Conservation (phyloP, 139 green algal genomes). For the Mesotaenium endlicherianum region DNA sequence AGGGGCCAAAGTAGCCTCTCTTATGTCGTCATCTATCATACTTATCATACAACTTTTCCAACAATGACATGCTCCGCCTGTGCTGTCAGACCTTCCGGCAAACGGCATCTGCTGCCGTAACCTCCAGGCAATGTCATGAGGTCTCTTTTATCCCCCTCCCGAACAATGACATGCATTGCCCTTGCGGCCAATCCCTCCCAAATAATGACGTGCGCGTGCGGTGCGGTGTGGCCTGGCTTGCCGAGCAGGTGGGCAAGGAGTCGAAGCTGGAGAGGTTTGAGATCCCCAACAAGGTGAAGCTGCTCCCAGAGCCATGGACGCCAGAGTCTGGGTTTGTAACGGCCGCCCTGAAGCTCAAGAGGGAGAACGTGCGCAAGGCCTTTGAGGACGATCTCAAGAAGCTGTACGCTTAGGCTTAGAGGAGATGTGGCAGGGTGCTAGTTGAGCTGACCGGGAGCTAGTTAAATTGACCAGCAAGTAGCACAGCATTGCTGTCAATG, state of each 20-base stretch:
- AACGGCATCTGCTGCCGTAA: slow-evolving; percentile 64
- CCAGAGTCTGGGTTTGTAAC: slow-evolving; percentile 56
- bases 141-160: not conserved
- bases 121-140: slow-evolving; percentile 65
- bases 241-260: slow-evolving; percentile 35
- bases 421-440: too few relatives aligned
- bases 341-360: slow-evolving; percentile 57
- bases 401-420: slow-evolving; percentile 33
- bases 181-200: not conserved
- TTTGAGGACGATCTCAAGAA: slow-evolving; percentile 32
- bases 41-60: too few relatives aligned
- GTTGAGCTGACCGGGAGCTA: too few relatives aligned
- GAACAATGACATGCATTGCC: not conserved
- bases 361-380: slow-evolving; percentile 33
- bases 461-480: too few relatives aligned
- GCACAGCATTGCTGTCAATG: too few relatives aligned
- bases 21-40: too few relatives aligned
- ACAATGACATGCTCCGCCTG: too few relatives aligned
- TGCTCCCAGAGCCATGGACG: slow-evolving; percentile 55
- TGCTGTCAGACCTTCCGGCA: not conserved
- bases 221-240: not conserved
- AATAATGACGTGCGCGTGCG: not conserved
- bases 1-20: too few relatives aligned
- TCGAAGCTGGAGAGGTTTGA: slow-evolving; percentile 49
- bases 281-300: slow-evolving; percentile 45